Evolutionary conservation across 306 rosid species (phyloP), one percentile per base, ranked within the genome.

Genomic region (Acacia crassicarpa): DNA sequence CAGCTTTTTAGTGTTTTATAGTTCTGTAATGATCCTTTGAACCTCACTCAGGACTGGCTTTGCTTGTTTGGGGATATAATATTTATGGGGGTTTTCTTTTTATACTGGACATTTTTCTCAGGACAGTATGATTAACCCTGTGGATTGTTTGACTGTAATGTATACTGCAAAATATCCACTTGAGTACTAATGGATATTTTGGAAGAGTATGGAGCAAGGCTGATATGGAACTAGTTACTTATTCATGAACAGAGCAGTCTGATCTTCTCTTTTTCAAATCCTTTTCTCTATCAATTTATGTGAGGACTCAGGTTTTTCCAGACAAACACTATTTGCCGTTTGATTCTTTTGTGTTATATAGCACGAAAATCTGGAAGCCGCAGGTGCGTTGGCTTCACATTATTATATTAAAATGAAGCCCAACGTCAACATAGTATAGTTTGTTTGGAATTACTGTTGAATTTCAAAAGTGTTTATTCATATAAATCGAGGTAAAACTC

Each of bases 21-120:
- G 4, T 85, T 58, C 79, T 63, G 65, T 27, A 33, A 49, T 88
- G 35, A 53, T 53, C 61, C 61, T n/a, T 51, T 41, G 72, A 78
- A 4, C 54, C 44, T 56, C 49, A 25, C 25, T 33, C 41, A 70
- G 23, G 80, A 81, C n/a, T 9, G 66, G 77, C 72, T 63, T 77
- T 67, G 41, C 62, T 35, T 17, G 14, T 78, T 41, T 75, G 12
- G 80, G 67, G 51, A 75, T 67, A 82, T 41, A 41, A 25, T 27
- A 43, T 54, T 54, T 65, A 81, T 84, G 70, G 22, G 49, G 62
- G 53, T 14, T 46, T 46, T 48, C 54, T 48, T 48, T 48, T 48
- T 20, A 48, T 48, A 48, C 54, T 48, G 54, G 20, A 48, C 19
- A 48, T 15, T 19, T n/a, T 56, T 22, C 22, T 56, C 12, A 56